Evolutionary conservation across 1,284 basidiomycete species (phyloP).

Genomic region (Fomes fomentarius): DNA sequence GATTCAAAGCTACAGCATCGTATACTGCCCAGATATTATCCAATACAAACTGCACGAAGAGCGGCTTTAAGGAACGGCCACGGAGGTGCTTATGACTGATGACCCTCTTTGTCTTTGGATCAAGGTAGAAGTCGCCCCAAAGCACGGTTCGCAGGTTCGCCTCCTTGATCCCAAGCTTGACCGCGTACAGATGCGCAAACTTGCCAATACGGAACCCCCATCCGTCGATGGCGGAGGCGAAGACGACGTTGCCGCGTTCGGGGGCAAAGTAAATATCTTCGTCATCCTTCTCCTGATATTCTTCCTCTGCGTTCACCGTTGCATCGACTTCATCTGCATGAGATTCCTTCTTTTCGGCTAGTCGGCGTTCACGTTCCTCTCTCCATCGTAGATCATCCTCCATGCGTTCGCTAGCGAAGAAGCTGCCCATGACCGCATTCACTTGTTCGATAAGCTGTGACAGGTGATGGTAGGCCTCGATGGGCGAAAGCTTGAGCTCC

Average conservation of each 20-base stretch:
- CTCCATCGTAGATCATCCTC: slow-evolving; percentile 94
- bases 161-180: slow-evolving; percentile 93
- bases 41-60: slow-evolving; percentile 97
- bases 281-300: slow-evolving; percentile 94
- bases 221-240: slow-evolving; percentile 95
- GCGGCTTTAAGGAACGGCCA: slow-evolving; percentile 88
- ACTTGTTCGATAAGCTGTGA: slow-evolving; percentile 95
- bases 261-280: slow-evolving; percentile 98
- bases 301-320: slow-evolving; percentile 55
- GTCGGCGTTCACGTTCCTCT: slow-evolving; percentile 85
- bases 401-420: slow-evolving; percentile 97
- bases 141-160: slow-evolving; percentile 84
- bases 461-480: slow-evolving; percentile 95
- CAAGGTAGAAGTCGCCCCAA: slow-evolving; percentile 98
- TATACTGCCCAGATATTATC: slow-evolving; percentile 99
- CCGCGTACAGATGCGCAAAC: slow-evolving; percentile 92
- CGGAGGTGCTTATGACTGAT: slow-evolving; percentile 90
- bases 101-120: slow-evolving; percentile 94
- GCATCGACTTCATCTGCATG: slow-evolving; percentile 70
- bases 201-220: slow-evolving; percentile 97
- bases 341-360: slow-evolving; percentile 73
- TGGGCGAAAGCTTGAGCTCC: slow-evolving; percentile 90
- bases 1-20: slow-evolving; percentile 83
- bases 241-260: slow-evolving; percentile 94
- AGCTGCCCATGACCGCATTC: slow-evolving; percentile 97